A percentile compares a stretch with the other conserved stretches of the same genome.
These are phyloP conservation scores for Macrocystidia cucumis DNA, from an alignment of 1,284 basidiomycete genomes.

Conservation along the genomic window DNA sequence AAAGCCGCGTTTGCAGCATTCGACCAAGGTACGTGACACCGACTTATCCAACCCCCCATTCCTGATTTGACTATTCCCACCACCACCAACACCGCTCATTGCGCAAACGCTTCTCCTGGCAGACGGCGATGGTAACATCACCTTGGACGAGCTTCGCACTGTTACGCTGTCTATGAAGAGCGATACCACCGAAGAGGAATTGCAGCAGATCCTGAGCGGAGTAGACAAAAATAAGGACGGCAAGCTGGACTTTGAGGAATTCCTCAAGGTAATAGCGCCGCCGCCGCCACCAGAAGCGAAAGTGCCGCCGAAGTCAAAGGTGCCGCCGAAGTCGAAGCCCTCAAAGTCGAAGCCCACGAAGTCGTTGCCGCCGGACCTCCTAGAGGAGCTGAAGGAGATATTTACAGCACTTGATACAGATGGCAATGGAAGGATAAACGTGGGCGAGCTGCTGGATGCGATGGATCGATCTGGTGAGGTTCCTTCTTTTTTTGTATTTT, in stretches of 20 bases:
- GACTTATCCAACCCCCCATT: no score
- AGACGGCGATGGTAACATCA: conserved; percentile 98
- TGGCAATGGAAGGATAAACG: conserved; percentile 67
- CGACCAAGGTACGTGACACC: conserved; percentile 76
- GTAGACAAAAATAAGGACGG: conserved; percentile 57
- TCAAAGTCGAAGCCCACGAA: no score
- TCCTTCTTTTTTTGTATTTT: neutral
- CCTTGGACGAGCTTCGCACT: conserved; percentile 90
- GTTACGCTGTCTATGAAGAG: conserved; percentile 96
- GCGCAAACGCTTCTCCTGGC: no score
- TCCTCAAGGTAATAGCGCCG: conserved; percentile 76
- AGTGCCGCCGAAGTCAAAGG: no score
- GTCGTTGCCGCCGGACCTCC: conserved; percentile 82
- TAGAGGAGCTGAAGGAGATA: conserved; percentile 66
- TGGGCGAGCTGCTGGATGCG: conserved; percentile 48
- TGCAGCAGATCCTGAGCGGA: conserved; percentile 92
- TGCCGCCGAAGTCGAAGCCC: no score
- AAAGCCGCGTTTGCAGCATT: conserved; percentile 93
- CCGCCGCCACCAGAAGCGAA: no score
- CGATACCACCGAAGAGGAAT: conserved; percentile 91
- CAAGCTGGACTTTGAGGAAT: conserved; percentile 90
- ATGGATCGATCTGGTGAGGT: conserved; percentile 21
- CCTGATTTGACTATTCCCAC: neutral
- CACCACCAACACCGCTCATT: conserved; percentile 63
- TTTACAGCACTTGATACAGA: conserved; percentile 80